A percentile compares a stretch with the other conserved stretches of the same genome.
Conservation (phyloP, 2,329 filamentous ascomycete species). For the Dryadomyces sulphureus region DNA sequence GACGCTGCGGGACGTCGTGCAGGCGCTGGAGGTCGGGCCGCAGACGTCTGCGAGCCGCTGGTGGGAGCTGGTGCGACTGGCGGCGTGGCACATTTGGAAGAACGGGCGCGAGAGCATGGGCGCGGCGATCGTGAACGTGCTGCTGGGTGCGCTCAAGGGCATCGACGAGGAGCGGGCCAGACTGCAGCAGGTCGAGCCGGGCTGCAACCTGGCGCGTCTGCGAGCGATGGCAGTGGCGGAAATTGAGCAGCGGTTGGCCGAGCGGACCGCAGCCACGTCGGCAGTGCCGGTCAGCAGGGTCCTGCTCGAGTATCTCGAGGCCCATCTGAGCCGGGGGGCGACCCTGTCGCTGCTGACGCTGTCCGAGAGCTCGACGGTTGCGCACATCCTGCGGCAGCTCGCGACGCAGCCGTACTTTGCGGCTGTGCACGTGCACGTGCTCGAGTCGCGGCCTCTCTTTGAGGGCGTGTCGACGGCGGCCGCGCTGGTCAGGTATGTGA, state of each 20-base stretch:
- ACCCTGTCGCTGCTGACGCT: constrained; percentile 40
- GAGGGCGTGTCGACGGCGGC: constrained; percentile 46
- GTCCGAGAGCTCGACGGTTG: constrained; percentile 48
- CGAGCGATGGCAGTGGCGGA: constrained; percentile 7
- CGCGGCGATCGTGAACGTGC: constrained; percentile 36
- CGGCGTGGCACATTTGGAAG: constrained; percentile 49
- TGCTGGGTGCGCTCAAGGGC: constrained; percentile 29
- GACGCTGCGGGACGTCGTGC: constrained; percentile 31
- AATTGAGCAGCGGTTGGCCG: constrained; percentile 10
- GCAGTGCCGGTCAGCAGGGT: constrained; percentile 13
- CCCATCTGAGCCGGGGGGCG: constrained; percentile 14
- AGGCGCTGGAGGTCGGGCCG: constrained; percentile 15
- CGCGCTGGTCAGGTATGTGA: constrained; percentile 19
- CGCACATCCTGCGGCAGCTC: constrained; percentile 28
- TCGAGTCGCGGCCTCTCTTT: constrained; percentile 53
- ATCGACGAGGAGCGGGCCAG: constrained; percentile 23
- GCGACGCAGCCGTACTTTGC: constrained; percentile 18
- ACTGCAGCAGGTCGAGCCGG: constrained; percentile 9
- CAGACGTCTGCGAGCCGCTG: constrained; percentile 22
- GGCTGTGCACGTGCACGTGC: constrained; percentile 38
- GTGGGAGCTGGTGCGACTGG: constrained; percentile 41
- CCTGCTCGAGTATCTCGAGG: constrained; percentile 21
- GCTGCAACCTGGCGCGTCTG: constrained; percentile 4
- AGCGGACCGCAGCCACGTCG: constrained; percentile 11
- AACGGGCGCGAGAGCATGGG: constrained; percentile 54